These are phyloP conservation scores for Gaeumannomyces tritici DNA, from an alignment of 2,329 filamentous ascomycete genomes.

Conservation along the genomic window DNA sequence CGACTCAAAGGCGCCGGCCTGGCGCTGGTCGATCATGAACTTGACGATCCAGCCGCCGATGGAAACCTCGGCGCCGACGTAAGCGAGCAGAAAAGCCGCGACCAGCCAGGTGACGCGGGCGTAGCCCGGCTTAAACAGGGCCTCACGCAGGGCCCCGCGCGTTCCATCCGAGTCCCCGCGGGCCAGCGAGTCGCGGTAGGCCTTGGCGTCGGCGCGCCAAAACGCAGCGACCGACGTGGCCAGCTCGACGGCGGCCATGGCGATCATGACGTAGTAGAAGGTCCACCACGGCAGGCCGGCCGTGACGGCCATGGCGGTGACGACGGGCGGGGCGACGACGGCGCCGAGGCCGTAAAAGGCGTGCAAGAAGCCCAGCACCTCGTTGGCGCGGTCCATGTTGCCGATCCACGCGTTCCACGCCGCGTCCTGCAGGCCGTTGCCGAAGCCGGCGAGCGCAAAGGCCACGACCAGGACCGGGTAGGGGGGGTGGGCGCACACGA, in stretches of 20 bases:
- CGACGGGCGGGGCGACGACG: constrained; percentile 58
- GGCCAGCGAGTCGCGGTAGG: constrained; percentile 34
- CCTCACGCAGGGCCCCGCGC: constrained; percentile 26
- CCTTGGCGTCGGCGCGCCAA: constrained; percentile 49
- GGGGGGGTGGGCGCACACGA: constrained; percentile 58
- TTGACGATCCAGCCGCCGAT: constrained; percentile 64
- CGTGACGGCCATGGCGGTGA: constrained; percentile 63
- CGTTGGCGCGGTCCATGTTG: constrained; percentile 63
- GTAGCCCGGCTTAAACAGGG: not conserved
- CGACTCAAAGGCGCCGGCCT: constrained; percentile 58
- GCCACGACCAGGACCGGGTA: constrained; percentile 57
- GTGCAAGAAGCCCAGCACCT: constrained; percentile 65
- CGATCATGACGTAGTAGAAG: constrained; percentile 70
- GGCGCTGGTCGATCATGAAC: constrained; percentile 74
- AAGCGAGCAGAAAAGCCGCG: constrained; percentile 65
- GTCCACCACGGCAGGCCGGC: constrained; percentile 55
- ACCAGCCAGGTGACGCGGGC: constrained; percentile 60
- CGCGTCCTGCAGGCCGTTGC: constrained; percentile 58
- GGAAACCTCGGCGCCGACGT: constrained; percentile 66
- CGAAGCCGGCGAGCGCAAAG: constrained; percentile 58
- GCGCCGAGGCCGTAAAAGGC: constrained; percentile 65
- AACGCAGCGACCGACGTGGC: constrained; percentile 44
- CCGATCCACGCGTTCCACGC: constrained; percentile 55
- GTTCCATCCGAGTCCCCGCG: not conserved
- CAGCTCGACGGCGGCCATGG: constrained; percentile 45